Percentiles rank a stretch among this genome's conserved stretches.
phyloP scores from a whole-genome alignment of 805 yeast species.

The Candida andamanensis region DNA sequence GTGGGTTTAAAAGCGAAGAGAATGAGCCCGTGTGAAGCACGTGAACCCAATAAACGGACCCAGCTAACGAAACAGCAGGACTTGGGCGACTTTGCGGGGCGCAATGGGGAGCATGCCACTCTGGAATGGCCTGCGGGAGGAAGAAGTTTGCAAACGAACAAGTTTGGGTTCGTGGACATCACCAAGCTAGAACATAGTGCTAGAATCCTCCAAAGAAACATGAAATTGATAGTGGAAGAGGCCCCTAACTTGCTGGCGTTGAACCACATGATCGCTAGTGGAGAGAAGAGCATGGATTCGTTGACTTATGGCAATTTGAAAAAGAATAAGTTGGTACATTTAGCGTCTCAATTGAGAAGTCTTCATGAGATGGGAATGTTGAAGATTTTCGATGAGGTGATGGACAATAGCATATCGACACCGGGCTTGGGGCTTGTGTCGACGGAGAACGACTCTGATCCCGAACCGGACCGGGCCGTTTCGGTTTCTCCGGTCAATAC shows the following conservation, averaged over 20 bases:
- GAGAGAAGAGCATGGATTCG: constrained; percentile 29
- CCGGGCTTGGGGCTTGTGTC: neutral
- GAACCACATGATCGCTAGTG: constrained; percentile 23
- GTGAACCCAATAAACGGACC: too few relatives aligned
- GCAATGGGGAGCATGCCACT: too few relatives aligned
- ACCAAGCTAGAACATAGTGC: constrained; percentile 38
- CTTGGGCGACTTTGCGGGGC: too few relatives aligned
- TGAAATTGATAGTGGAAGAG: constrained; percentile 46
- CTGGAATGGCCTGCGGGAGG: too few relatives aligned
- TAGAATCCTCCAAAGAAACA: constrained; percentile 43
- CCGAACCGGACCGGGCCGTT: too few relatives aligned
- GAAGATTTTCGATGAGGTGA: constrained; percentile 42
- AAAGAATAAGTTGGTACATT: constrained; percentile 48
- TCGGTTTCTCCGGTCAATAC: too few relatives aligned
- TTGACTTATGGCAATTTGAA: constrained; percentile 47
- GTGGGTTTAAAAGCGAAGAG: too few relatives aligned
- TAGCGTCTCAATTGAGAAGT: constrained; percentile 58
- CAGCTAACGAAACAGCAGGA: too few relatives aligned
- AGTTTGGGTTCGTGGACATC: constrained; percentile 31
- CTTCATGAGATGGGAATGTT: constrained; percentile 45
- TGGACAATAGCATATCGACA: constrained; percentile 10
- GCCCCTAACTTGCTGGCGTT: constrained; percentile 51
- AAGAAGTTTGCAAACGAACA: too few relatives aligned
- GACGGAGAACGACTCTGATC: too few relatives aligned
- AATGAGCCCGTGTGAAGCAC: too few relatives aligned